Evolutionary conservation across 208 protist genomes (phyloP).

Genomic region (Crithidia thermophila): DNA sequence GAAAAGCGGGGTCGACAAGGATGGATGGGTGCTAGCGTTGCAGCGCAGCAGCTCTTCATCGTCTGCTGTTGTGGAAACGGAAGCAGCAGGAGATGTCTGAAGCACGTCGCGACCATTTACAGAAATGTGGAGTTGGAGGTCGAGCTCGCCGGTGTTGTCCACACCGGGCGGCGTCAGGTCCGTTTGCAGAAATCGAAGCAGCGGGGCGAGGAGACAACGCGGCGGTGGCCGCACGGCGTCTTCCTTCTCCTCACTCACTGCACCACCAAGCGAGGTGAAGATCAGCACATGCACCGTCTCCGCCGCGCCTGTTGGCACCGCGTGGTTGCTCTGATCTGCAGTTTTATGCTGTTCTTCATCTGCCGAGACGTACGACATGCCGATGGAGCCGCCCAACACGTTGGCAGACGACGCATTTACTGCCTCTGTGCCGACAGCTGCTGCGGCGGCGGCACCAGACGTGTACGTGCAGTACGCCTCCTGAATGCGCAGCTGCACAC

Average conservation of each 20-base stretch:
- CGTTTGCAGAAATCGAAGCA: background rate
- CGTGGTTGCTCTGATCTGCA: too few relatives aligned
- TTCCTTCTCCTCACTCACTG: background rate
- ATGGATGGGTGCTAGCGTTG: too few relatives aligned
- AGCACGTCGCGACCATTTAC: constrained; percentile 11
- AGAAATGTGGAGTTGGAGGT: constrained; percentile 6
- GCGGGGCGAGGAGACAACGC: background rate
- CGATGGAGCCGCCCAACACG: constrained; percentile 13
- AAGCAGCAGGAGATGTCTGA: background rate
- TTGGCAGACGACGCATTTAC: background rate
- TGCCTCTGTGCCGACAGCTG: background rate
- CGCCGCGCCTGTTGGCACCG: too few relatives aligned
- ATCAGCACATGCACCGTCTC: constrained; percentile 6
- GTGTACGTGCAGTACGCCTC: constrained; percentile 22
- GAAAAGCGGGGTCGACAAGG: too few relatives aligned
- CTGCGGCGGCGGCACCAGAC: background rate
- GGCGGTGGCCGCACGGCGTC: constrained; percentile 1
- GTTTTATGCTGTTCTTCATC: background rate
- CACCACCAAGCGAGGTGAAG: background rate
- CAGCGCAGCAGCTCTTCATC: too few relatives aligned
- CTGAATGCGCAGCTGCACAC: background rate
- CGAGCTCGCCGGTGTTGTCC: background rate
- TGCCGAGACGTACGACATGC: too few relatives aligned
- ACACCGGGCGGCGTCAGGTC: background rate
- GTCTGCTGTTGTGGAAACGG: too few relatives aligned